Evolutionary conservation across 129 eudicot species (phyloP), one percentile per base, ranked within the genome.

Genomic region (Flaveria bidentis): DNA sequence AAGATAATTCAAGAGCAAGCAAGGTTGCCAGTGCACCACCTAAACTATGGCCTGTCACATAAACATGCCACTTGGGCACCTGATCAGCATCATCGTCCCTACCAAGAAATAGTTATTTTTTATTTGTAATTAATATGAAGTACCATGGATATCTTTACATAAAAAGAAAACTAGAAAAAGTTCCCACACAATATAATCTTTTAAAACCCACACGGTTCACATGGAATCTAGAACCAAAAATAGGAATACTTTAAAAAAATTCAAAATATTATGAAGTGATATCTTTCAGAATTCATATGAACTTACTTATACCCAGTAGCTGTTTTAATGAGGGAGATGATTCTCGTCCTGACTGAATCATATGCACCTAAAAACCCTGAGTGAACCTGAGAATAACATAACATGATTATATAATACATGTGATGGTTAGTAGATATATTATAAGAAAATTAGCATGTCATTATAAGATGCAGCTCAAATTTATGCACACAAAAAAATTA

Each of bases 21-120:
- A 94, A 88, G 67, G 99, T 94, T 53, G 99, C 99, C 33, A 94
- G 83, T 67, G 99, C 97, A 74, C 99, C 99, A 9, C 99, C 99
- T 75, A 94, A 78, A 80, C 99, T 94, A 83, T 94, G 99, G 67
- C 99, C 99, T 44, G 99, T 94, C 80, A 86, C 93, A 80, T 87
- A 94, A 52, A 94, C 82, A 74, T 94, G 97, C 97, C 99, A 94
- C 79, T 86, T 89, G 70, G 84, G 67, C 18, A 80, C 85, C 64
- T 82, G 72, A 62, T 85, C 87, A 62, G 68, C 72, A 46, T 72
- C 87, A 56, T 83, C 94, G 67, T 81, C 90, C 42, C 96, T 91
- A 85, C 55, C 67, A 69, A 13, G 45, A 65, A 87, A 60, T 33
- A 2, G 39, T 9, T 28, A 9, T 36, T 13, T 16, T 30, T 17